Conservation (phyloP, 1,139 yeast genomes). For the Komagataea norvegica region DNA sequence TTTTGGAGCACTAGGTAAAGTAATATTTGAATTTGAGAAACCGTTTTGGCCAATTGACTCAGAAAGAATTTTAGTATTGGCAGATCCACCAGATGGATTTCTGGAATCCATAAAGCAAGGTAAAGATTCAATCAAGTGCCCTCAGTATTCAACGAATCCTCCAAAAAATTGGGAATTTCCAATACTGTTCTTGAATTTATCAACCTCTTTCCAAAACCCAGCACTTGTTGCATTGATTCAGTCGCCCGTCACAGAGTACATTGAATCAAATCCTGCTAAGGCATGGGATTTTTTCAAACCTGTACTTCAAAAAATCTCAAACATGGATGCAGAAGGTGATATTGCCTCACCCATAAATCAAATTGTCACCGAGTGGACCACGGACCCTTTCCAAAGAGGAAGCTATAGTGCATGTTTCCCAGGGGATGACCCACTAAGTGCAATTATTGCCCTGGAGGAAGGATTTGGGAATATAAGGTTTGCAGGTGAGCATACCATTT, state of each 20-base stretch:
- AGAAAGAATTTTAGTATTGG: conserved; percentile 50
- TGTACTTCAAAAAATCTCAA: conserved; percentile 28
- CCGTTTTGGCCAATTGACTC: conserved; percentile 56
- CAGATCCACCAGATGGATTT: conserved; percentile 31
- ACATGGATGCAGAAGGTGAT: not conserved
- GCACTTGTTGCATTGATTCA: conserved; percentile 61
- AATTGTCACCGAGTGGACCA: conserved; percentile 64
- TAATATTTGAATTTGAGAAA: conserved; percentile 62
- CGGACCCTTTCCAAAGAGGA: conserved; percentile 64
- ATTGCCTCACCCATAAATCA: conserved; percentile 47
- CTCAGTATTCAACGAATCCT: too few species aligned
- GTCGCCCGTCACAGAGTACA: conserved; percentile 57
- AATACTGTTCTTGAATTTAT: conserved; percentile 42
- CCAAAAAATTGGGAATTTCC: conserved; percentile 47
- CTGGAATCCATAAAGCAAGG: conserved; percentile 11
- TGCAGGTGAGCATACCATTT: conserved; percentile 81
- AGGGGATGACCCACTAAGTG: conserved; percentile 62
- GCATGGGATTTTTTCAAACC: conserved; percentile 45
- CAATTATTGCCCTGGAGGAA: conserved; percentile 49
- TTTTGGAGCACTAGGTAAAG: conserved; percentile 74
- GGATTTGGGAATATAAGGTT: conserved; percentile 61
- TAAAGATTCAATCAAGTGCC: conserved; percentile 5
- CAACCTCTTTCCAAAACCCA: conserved; percentile 37
- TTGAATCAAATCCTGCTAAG: conserved; percentile 37
- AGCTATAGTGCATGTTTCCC: conserved; percentile 67